phyloP scores from a whole-genome alignment of 148 eudicot species.

The Dysphania ambrosioides region DNA sequence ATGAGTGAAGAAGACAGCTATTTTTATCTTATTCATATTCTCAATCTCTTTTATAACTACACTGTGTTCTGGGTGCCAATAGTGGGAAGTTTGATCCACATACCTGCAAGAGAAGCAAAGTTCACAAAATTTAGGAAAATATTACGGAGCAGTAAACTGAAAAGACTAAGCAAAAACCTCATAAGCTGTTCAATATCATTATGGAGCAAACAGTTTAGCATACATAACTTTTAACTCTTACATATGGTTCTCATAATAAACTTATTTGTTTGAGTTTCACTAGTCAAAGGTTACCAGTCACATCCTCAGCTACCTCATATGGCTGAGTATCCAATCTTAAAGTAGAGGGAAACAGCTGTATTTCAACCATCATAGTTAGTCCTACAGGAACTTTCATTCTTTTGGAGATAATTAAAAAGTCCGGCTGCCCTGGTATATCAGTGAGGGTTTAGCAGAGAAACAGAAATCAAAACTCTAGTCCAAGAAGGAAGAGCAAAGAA shows the following conservation, averaged over 20 bases:
- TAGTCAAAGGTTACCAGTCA: not conserved
- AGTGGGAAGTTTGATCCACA: constrained; percentile 37
- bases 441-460: too few relatives aligned
- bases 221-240: not conserved
- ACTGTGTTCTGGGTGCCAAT: constrained; percentile 60
- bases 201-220: not conserved
- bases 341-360: not conserved
- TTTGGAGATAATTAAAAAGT: too few relatives aligned
- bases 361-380: not conserved
- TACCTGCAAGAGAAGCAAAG: constrained; percentile 33
- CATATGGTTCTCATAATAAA: not conserved
- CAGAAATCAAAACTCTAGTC: too few relatives aligned
- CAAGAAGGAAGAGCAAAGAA: too few relatives aligned
- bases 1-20: constrained; percentile 55
- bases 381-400: too few relatives aligned
- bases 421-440: too few relatives aligned
- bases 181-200: not conserved
- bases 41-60: constrained; percentile 61
- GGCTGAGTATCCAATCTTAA: not conserved
- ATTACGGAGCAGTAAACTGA: too few relatives aligned
- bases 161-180: not conserved
- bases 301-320: not conserved
- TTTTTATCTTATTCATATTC: constrained; percentile 60
- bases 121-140: not conserved
- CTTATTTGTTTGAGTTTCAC: not conserved